phyloP scores from a whole-genome alignment of 2,329 filamentous ascomycete species.

The Colletotrichum neosansevieriae region DNA sequence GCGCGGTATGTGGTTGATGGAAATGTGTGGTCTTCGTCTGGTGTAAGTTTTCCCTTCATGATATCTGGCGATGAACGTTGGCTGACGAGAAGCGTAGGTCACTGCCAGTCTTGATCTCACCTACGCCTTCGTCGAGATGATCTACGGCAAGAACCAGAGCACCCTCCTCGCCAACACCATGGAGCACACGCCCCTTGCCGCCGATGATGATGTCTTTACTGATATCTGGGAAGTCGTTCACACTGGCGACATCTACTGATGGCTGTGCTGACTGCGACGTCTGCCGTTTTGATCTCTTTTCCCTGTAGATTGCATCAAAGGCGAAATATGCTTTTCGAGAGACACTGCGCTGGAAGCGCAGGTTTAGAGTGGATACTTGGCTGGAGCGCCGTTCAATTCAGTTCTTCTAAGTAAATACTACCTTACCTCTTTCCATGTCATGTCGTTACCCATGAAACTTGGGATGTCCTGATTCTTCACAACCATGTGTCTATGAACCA shows the following conservation, averaged over 20 bases:
- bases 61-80: not conserved
- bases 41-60: constrained; percentile 51
- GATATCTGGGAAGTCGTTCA: constrained; percentile 44
- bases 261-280: no score
- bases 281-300: not conserved
- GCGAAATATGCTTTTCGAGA: not conserved
- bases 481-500: not conserved
- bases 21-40: constrained; percentile 75
- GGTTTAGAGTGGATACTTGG: constrained; percentile 6
- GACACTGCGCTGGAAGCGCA: not conserved
- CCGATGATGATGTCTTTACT: constrained; percentile 48
- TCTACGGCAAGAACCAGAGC: constrained; percentile 64
- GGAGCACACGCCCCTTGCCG: constrained; percentile 61
- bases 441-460: not conserved
- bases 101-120: constrained; percentile 53
- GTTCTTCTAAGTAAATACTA: constrained; percentile 2
- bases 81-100: constrained; percentile 43
- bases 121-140: constrained; percentile 51
- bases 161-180: constrained; percentile 59
- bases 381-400: constrained; percentile 1
- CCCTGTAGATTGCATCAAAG: constrained; percentile 1
- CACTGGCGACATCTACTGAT: constrained; percentile 26
- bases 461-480: not conserved
- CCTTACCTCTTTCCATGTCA: not conserved
- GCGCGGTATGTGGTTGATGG: constrained; percentile 76